phyloP scores from a whole-genome alignment of 495 filamentous ascomycete species.

The Penicillium bovifimosum region DNA sequence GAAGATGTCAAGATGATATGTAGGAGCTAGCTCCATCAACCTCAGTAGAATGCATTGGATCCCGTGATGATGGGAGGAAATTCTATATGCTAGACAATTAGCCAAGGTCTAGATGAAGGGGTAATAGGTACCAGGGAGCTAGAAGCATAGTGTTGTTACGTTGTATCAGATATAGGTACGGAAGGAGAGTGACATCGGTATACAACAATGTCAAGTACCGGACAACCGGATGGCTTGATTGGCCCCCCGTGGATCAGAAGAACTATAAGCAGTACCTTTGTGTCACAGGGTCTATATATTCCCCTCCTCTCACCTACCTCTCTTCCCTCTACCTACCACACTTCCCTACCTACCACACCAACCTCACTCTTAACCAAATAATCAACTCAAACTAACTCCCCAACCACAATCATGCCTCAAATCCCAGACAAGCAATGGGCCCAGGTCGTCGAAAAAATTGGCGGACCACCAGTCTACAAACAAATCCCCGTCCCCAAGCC shows the following conservation, averaged over 20 bases:
- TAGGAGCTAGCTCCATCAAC: background rate
- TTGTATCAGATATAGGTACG: background rate
- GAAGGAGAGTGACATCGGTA: no score
- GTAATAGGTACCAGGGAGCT: background rate
- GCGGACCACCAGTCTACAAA: slow-evolving; percentile 72
- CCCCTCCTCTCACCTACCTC: background rate
- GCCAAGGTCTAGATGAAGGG: background rate
- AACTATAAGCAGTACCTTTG: background rate
- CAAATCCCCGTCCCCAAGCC: slow-evolving; percentile 74
- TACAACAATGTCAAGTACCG: background rate
- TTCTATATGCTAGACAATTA: background rate
- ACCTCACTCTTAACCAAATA: background rate
- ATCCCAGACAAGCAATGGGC: slow-evolving; percentile 80
- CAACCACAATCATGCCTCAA: slow-evolving; percentile 21
- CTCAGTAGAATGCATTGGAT: background rate
- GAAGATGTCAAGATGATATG: background rate
- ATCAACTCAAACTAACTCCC: no score
- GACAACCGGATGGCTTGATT: background rate
- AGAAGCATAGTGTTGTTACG: background rate
- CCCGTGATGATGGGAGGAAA: background rate
- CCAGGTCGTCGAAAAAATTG: slow-evolving; percentile 73
- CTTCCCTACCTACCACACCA: background rate
- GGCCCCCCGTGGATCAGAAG: background rate
- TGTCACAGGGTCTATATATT: background rate
- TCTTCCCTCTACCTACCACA: background rate